Base-by-base conservation (phyloP, 257 asterid species). In the Nicotiana undulata region DNA sequence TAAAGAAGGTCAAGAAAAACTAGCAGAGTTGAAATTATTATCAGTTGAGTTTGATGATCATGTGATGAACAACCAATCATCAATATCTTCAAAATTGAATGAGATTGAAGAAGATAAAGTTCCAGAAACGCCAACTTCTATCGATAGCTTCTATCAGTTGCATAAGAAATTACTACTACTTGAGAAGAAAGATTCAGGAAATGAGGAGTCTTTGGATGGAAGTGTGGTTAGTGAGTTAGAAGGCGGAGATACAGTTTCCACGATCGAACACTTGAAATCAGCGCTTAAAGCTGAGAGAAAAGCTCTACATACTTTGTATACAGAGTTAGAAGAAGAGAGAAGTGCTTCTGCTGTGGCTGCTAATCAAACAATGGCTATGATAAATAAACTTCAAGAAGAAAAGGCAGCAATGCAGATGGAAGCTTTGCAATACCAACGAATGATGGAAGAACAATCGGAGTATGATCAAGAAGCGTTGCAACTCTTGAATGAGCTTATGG, bases 371-470 rank as follows among this genome's bases (percentile, higher is more conserved):
- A 92, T 96, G 98, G 99, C 99, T 34, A 96, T 96, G 99, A 96
- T 96, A 75, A 94, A 92, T 75, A 80, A 98, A 31, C 98, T 96
- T 59, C 99, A 96, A 61, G 99, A 96, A 89, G 99, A 96, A 86
- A 96, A 92, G 82, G 97, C 98, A 0, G 98, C 97, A 10, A 90
- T 96, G 98, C 97, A 94, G 82, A 96, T 96, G 98, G 99, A 96
- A 82, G 98, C 99, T 22, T 84, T 94, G 82, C 99, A 96, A 88
- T 96, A 96, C 68, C 98, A 96, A 87, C 90, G 99, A 85, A 96
- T 96, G 99, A 96, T 96, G 99, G 99, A 96, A 76, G 99, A 96
- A 77, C 99, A 96, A 80, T 88, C 98, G 0, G 99, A 96, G 60
- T 96, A 96, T 17, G 99, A 96, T 84, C 99, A 96, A 86, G 99